Conservation (phyloP, 768 basidiomycete genomes). For the Leccinum incarnatum region DNA sequence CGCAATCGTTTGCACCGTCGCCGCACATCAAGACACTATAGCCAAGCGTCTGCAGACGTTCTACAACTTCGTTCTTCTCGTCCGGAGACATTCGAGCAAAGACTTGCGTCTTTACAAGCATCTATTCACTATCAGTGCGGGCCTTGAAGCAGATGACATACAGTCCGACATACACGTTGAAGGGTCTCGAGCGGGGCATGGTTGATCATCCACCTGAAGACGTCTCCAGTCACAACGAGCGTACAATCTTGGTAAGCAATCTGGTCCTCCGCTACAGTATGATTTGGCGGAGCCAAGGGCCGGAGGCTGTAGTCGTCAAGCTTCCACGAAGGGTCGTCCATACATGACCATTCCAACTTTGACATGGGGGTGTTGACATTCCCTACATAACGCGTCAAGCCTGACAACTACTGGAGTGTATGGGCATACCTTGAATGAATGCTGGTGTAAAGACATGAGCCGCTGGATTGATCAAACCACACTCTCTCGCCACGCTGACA, state of each 20-base stretch:
- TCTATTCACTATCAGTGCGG: constrained; percentile 46
- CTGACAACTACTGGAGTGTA: neutral
- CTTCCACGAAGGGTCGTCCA: constrained; percentile 83
- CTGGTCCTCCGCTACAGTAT: constrained; percentile 68
- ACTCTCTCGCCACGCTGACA: constrained; percentile 95
- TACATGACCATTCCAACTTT: constrained; percentile 84
- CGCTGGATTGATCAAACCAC: constrained; percentile 81
- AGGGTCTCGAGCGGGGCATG: constrained; percentile 91
- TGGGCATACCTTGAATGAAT: constrained; percentile 63
- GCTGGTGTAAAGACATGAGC: constrained; percentile 84
- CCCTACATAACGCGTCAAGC: constrained; percentile 39
- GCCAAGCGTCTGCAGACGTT: constrained; percentile 87
- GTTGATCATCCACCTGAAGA: constrained; percentile 98
- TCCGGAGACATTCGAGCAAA: constrained; percentile 99
- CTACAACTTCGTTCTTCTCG: constrained; percentile 98
- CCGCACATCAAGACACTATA: constrained; percentile 99
- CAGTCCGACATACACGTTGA: constrained; percentile 59
- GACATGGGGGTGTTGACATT: constrained; percentile 51
- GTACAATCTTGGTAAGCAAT: constrained; percentile 84
- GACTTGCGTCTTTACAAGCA: constrained; percentile 95
- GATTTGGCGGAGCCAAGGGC: constrained; percentile 70
- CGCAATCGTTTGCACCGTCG: constrained; percentile 98
- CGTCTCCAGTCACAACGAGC: constrained; percentile 89
- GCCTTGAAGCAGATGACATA: neutral
- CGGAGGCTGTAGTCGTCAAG: constrained; percentile 88